Evolutionary conservation across 768 basidiomycete genomes (phyloP), one percentile per base, ranked within the genome.

Genomic region (Macrolepiota fuliginosa): DNA sequence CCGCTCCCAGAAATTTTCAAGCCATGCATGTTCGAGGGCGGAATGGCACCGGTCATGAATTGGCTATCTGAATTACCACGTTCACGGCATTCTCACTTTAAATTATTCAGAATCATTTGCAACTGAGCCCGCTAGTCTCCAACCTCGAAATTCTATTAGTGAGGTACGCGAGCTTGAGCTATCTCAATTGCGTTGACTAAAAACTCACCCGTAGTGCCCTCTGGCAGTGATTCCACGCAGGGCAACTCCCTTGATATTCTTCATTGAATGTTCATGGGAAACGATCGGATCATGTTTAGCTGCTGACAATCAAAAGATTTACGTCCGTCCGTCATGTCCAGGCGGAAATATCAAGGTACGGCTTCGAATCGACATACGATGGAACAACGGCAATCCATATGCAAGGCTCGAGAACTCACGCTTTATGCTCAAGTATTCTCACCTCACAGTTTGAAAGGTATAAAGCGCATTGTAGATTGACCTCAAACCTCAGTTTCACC

Each of bases 311-410:
- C 57, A 58, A 36, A 55, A 49, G 24, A 37, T 49, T 39, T 32
- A 36, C 24, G 57, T 36, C 57, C 17, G 57, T 50, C 36, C 32
- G 24, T 25, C 54, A 56, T 47, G 47, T 57, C 56, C 29, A 24
- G 27, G 47, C 39, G 57, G 46, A 55, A 27, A 25, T 50, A 49
- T 50, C 57, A 58, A 58, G 57, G 57, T 50, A 58, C 57, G 24
- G 19, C 39, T 37, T 50, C 32, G 57, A 58, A 50, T 46, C 47
- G 3, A 37, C 19, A 42, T 27, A 24, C 35, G 46, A 39, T 47
- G 24, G 17, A 45, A 17, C n/a, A 5, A 19, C 47, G 39, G 22
- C 3, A 37, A 9, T 5, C 27, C 7, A 17, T 50, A 24, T 50
- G 32, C 37, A 13, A 58, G 35, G 32, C n/a, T 45, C 17, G 35